Conservation (phyloP, 768 basidiomycete genomes). For the Kwoniella newhampshirensis region DNA sequence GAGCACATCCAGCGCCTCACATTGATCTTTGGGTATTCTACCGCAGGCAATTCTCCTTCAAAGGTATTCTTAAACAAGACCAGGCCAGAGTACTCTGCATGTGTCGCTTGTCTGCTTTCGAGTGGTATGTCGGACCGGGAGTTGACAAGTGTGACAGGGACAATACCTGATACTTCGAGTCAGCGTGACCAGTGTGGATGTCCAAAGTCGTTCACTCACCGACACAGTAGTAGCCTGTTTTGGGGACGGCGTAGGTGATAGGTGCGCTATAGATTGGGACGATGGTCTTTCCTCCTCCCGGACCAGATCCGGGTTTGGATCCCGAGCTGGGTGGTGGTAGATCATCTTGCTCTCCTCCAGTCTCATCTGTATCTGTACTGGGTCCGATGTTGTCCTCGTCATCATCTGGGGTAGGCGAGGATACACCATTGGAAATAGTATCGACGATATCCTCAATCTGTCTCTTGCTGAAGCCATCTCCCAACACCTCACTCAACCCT, state of each 20-base stretch:
- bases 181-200: slow-evolving; percentile 2
- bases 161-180: slow-evolving; percentile 61
- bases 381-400: slow-evolving; percentile 2
- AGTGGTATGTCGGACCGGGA: slow-evolving; percentile 46
- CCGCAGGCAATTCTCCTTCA: slow-evolving; percentile 80
- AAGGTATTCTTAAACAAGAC: slow-evolving; percentile 87
- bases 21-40: slow-evolving; percentile 95
- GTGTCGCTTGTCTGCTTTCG: slow-evolving; percentile 59
- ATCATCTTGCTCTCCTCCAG: slow-evolving; percentile 8
- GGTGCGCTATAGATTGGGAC: slow-evolving; percentile 62
- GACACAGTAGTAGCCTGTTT: slow-evolving; percentile 94
- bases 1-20: slow-evolving; percentile 62
- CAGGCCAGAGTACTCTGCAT: slow-evolving; percentile 73
- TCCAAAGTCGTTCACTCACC: slow-evolving; percentile 60
- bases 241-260: slow-evolving; percentile 76
- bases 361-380: background rate
- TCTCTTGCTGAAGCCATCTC: slow-evolving; percentile 12
- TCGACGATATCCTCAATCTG: slow-evolving; percentile 19
- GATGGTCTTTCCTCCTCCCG: background rate
- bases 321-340: background rate
- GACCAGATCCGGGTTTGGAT: slow-evolving; percentile 1
- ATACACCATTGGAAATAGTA: slow-evolving; percentile 5
- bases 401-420: background rate
- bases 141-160: slow-evolving; percentile 80
- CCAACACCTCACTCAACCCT: slow-evolving; percentile 17